Percentiles rank a stretch among this genome's conserved stretches.
Conservation (phyloP, 768 basidiomycete species). For the Phallus indusiatus region DNA sequence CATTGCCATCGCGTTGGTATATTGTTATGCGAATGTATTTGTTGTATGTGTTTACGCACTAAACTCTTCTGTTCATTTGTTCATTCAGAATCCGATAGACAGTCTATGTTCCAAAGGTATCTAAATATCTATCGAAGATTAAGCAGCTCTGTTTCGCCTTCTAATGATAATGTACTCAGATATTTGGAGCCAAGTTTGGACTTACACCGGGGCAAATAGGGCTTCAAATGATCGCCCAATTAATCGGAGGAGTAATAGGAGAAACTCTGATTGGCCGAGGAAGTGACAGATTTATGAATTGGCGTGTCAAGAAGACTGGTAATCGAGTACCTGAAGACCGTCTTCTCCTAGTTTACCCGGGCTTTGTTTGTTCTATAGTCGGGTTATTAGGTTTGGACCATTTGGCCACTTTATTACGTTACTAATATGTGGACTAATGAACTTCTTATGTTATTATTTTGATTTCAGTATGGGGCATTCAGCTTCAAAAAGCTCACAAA, state of each 20-base stretch:
- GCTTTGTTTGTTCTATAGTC: constrained; percentile 12
- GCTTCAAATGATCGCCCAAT: constrained; percentile 14
- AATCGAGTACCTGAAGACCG: constrained; percentile 14
- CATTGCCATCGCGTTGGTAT: not conserved
- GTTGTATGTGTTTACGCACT: not conserved
- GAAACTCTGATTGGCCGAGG: constrained; percentile 16
- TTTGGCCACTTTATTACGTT: too few relatives aligned
- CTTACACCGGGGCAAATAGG: constrained; percentile 15
- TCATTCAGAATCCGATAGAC: not conserved
- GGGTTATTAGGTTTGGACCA: constrained; percentile 7
- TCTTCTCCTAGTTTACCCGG: constrained; percentile 13
- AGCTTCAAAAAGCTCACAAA: not conserved
- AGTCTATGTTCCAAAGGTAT: not conserved
- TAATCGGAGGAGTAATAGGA: constrained; percentile 15
- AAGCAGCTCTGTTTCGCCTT: not conserved
- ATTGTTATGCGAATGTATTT: not conserved
- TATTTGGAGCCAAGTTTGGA: constrained; percentile 13
- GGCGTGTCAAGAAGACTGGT: constrained; percentile 12
- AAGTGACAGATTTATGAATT: constrained; percentile 13
- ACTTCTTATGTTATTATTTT: too few relatives aligned
- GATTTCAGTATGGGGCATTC: not conserved
- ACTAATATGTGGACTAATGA: too few relatives aligned
- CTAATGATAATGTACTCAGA: not conserved
- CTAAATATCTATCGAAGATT: not conserved
- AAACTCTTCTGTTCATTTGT: not conserved